Conservation (phyloP, 176 grass and related monocot species). For the Calamus simplicifolius region DNA sequence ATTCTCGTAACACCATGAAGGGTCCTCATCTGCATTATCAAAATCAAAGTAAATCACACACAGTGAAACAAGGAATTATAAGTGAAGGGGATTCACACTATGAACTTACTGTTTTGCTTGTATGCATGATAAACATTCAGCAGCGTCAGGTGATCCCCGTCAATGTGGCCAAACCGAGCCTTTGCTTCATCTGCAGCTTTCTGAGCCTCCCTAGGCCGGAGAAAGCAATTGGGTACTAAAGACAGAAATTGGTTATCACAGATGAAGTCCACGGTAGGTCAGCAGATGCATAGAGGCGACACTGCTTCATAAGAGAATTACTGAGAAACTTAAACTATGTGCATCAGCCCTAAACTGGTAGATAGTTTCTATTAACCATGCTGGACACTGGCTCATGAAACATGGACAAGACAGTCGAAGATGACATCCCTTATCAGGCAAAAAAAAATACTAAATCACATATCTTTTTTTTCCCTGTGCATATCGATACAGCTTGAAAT, state of each 20-base stretch:
- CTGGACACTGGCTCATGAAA: constrained; percentile 46
- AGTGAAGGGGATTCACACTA: not conserved
- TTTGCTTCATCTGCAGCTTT: constrained; percentile 97
- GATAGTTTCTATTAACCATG: constrained; percentile 41
- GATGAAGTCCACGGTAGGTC: constrained; percentile 74
- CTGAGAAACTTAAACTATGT: constrained; percentile 89
- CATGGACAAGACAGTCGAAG: constrained; percentile 64
- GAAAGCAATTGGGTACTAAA: constrained; percentile 99
- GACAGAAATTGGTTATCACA: constrained; percentile 78
- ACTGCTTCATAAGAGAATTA: constrained; percentile 78
- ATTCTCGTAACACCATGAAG: constrained; percentile 96
- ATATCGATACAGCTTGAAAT: no score
- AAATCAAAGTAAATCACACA: constrained; percentile 1
- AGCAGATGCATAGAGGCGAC: constrained; percentile 81
- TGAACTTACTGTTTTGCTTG: constrained; percentile 84
- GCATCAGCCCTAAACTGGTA: constrained; percentile 49
- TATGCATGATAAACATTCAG: constrained; percentile 90
- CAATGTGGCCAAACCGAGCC: constrained; percentile 79
- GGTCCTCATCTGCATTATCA: constrained; percentile 56
- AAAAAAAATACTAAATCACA: no score
- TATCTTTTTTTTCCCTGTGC: no score
- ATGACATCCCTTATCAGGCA: constrained; percentile 18
- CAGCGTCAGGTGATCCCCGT: constrained; percentile 92
- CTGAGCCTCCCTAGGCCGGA: constrained; percentile 95
- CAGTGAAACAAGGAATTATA: not conserved